Evolutionary conservation across 176 grass and related monocot species (phyloP).

Genomic region (Calamus simplicifolius): DNA sequence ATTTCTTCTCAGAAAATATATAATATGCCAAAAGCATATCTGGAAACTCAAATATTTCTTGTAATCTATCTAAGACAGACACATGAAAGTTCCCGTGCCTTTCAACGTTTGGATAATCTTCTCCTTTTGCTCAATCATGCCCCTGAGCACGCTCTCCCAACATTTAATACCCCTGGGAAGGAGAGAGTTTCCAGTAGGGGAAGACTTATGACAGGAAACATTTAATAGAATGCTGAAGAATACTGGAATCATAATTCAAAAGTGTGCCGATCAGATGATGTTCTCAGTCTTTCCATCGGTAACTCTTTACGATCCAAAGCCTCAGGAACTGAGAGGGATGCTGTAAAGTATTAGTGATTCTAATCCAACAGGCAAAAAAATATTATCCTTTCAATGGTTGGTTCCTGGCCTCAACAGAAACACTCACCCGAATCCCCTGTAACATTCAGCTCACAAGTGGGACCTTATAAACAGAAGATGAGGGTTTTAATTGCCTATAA

Average conservation of each 20-base stretch:
- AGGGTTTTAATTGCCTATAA: too few relatives aligned
- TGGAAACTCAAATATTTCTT: too few relatives aligned
- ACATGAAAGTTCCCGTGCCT: too few relatives aligned
- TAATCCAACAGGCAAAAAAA: constrained; percentile 78
- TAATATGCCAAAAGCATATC: too few relatives aligned
- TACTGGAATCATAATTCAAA: too few relatives aligned
- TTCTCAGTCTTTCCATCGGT: constrained; percentile 66
- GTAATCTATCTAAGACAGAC: too few relatives aligned
- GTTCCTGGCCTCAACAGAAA: constrained; percentile 71
- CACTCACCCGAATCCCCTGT: constrained; percentile 74
- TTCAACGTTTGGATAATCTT: too few relatives aligned
- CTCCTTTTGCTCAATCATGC: too few relatives aligned
- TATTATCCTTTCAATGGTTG: constrained; percentile 63
- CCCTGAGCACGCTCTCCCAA: constrained; percentile 27
- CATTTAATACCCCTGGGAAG: constrained; percentile 46
- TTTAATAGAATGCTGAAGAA: too few relatives aligned
- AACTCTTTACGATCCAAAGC: constrained; percentile 69
- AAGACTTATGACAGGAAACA: too few relatives aligned
- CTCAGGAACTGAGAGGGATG: constrained; percentile 59
- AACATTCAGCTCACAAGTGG: neutral
- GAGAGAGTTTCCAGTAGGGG: neutral
- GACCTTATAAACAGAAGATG: too few relatives aligned
- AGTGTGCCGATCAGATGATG: constrained; percentile 45
- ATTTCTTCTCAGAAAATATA: too few relatives aligned
- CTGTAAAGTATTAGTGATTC: constrained; percentile 72